Conservation (phyloP, 441 rosid genomes). For the Adansonia madagascariensis region DNA sequence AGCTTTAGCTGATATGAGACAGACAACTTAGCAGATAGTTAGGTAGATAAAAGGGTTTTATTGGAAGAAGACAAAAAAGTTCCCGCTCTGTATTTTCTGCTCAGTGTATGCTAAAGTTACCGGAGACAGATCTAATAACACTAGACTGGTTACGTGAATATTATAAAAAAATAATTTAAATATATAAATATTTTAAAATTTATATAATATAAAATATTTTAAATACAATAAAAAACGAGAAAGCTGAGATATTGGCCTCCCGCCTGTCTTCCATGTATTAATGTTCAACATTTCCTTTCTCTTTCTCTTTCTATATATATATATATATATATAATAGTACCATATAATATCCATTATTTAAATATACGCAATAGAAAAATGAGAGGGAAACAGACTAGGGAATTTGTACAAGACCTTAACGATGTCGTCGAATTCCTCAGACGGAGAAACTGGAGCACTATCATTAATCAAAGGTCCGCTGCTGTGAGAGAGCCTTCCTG, state of each 20-base stretch:
- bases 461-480: constrained; percentile 81
- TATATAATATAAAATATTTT: too few species aligned
- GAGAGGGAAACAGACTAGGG: not conserved
- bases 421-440: constrained; percentile 85
- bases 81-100: not conserved
- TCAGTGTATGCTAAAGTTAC: too few species aligned
- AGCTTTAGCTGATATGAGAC: not conserved
- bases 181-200: too few species aligned
- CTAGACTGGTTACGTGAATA: too few species aligned
- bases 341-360: too few species aligned
- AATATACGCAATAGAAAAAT: not conserved
- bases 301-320: constrained; percentile 14
- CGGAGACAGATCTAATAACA: too few species aligned
- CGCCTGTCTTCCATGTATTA: constrained; percentile 20
- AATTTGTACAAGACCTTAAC: constrained; percentile 53
- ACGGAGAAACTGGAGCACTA: constrained; percentile 74
- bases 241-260: constrained; percentile 34
- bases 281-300: too few species aligned
- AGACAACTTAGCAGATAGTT: not conserved
- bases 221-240: too few species aligned
- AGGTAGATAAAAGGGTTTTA: not conserved
- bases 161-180: too few species aligned
- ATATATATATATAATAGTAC: too few species aligned
- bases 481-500: constrained; percentile 94
- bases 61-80: constrained; percentile 9